phyloP scores from a whole-genome alignment of 1,139 yeast species.

The Pichia sorboxylosa region DNA sequence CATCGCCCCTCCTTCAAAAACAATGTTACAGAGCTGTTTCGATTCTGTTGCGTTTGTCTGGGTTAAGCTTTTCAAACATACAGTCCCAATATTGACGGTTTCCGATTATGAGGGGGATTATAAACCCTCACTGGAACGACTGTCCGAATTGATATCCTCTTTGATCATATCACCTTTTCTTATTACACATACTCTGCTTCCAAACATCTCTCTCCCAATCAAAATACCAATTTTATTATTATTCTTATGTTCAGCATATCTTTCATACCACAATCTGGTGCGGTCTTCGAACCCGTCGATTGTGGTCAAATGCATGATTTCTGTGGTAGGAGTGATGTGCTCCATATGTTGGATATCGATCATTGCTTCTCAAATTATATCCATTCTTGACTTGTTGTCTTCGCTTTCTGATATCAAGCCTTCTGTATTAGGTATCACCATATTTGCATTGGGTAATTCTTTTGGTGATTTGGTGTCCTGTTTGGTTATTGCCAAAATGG shows the following conservation, averaged over 20 bases:
- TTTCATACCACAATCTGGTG: slow-evolving; percentile 14
- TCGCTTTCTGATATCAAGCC: slow-evolving; percentile 54
- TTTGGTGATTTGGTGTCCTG: slow-evolving; percentile 84
- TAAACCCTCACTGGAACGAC: slow-evolving; percentile 13
- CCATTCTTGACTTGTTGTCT: slow-evolving; percentile 53
- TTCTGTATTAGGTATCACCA: slow-evolving; percentile 71
- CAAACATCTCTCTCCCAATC: slow-evolving; percentile 7
- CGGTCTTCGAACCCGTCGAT: slow-evolving; percentile 14
- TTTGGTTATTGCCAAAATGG: slow-evolving; percentile 71
- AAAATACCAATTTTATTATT: slow-evolving; percentile 8
- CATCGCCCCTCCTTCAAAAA: slow-evolving; percentile 6
- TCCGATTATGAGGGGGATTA: slow-evolving; percentile 14
- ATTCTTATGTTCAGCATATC: slow-evolving; percentile 4
- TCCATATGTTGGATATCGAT: slow-evolving; percentile 66
- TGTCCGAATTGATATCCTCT: slow-evolving; percentile 14
- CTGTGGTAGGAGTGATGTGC: slow-evolving; percentile 52
- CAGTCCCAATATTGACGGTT: slow-evolving; percentile 17
- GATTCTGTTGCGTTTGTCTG: slow-evolving; percentile 13
- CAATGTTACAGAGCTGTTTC: slow-evolving; percentile 9
- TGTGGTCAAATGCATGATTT: slow-evolving; percentile 25
- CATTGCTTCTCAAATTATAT: slow-evolving; percentile 69
- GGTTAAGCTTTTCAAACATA: slow-evolving; percentile 11
- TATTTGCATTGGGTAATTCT: slow-evolving; percentile 89
- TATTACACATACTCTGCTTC: slow-evolving; percentile 14
- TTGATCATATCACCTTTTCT: slow-evolving; percentile 15